Base-by-base conservation (phyloP, 2,329 filamentous ascomycete species). In the Neonectria neomacrospora region DNA sequence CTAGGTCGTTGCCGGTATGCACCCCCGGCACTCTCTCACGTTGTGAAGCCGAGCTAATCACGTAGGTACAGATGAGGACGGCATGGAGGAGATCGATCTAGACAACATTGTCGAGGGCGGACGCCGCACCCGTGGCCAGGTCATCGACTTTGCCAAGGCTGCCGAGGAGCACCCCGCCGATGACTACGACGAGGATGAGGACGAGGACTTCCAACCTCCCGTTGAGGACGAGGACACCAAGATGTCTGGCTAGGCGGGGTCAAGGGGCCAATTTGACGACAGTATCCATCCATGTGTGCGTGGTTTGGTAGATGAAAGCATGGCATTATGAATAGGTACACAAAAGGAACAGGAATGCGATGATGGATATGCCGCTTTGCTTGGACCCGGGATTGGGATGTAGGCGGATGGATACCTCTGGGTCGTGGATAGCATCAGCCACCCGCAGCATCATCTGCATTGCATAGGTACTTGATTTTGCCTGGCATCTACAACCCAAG, bases 101-200 rank as follows among this genome's bases (percentile, higher is more conserved):
- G 87, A 88, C 78, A 98, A 98, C 86, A 97, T 98, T 78, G 89
- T 98, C 76, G 78, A 82, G 63, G 86, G 85, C 68, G 90, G 90
- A 67, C 88, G 90, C 73, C 95, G 96, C 80, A 98, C 95, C 67
- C 95, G 95, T 75, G 94, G 94, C 76, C 92, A 93, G 80, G 86
- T 90, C 75, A 97, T 98, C 78, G 93, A 98, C 85, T 98, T 93
- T 81, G 91, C 91, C 74, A 94, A 97, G 83, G 94, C 94, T 20
- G 93, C 93, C 26, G 86, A 91, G 80, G 89, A 97, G 79, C 87
- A 91, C 73, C 88, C 87, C 50, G 87, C 85, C 67, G 87, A 89
- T 8, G 91, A 94, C 5, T 91, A 94, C 4, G 91, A 95, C 30
- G 93, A 94, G 47, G 91, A 96, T 0, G 91, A 91, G 48, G 90